phyloP scores from a whole-genome alignment of 768 basidiomycete genomes.

The Suillus sp. region DNA sequence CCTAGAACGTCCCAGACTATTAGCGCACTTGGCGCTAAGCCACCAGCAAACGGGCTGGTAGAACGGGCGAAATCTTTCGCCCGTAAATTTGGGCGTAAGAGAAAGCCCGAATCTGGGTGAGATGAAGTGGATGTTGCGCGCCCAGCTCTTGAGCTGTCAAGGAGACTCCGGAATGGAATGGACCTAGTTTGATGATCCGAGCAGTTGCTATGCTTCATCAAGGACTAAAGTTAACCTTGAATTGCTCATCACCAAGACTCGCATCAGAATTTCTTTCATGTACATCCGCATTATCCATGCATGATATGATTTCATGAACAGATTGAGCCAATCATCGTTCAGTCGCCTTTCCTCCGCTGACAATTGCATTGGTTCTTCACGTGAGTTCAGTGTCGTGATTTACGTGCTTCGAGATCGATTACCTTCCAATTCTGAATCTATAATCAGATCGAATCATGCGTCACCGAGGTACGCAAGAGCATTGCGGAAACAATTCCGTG shows the following conservation, averaged over 20 bases:
- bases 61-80: conserved; percentile 43
- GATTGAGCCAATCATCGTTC: conserved; percentile 24
- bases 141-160: conserved; percentile 7
- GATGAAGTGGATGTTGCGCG: conserved; percentile 17
- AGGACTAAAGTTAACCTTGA: conserved; percentile 9
- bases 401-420: conserved; percentile 26
- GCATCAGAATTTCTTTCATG: conserved; percentile 24
- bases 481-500: conserved; percentile 18
- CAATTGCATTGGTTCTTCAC: not conserved
- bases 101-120: conserved; percentile 21
- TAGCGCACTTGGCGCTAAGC: conserved; percentile 29
- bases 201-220: conserved; percentile 31
- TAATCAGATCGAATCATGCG: conserved; percentile 22
- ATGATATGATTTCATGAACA: conserved; percentile 17
- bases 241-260: conserved; percentile 8
- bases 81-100: conserved; percentile 46
- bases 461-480: conserved; percentile 1
- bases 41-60: conserved; percentile 31
- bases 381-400: conserved; percentile 22
- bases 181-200: conserved; percentile 13
- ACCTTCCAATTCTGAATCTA: conserved; percentile 15
- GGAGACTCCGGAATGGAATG: not conserved
- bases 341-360: conserved; percentile 3
- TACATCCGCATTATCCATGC: conserved; percentile 21
- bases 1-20: conserved; percentile 37